Evolutionary conservation across 345 rosid species (phyloP).

Genomic region (Pistacia integerrima): DNA sequence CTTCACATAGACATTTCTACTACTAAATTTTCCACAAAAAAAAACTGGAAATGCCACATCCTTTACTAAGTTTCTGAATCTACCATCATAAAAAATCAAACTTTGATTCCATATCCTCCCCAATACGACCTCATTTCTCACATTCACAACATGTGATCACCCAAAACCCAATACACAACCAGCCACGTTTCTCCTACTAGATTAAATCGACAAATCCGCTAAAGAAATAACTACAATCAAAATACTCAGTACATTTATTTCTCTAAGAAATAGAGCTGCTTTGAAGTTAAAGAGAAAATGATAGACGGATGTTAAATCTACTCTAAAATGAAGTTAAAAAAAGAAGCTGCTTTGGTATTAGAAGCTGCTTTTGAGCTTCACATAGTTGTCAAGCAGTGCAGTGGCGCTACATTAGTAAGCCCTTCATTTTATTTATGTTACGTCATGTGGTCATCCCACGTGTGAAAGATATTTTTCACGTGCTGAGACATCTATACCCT

Average conservation of each 20-base stretch:
- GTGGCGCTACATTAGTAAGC: too few species aligned
- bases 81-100: slow-evolving; percentile 8
- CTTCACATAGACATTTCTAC: slow-evolving; percentile 27
- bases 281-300: background rate
- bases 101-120: slow-evolving; percentile 29
- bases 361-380: background rate
- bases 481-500: too few species aligned
- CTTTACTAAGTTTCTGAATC: slow-evolving; percentile 19
- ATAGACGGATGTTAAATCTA: background rate
- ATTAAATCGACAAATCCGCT: slow-evolving; percentile 37
- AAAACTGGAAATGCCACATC: slow-evolving; percentile 6
- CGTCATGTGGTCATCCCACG: too few species aligned
- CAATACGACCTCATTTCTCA: slow-evolving; percentile 30
- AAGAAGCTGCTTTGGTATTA: background rate
- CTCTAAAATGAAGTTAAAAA: background rate
- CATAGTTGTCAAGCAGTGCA: too few species aligned
- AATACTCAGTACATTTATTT: background rate
- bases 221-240: background rate
- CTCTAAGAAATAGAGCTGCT: background rate
- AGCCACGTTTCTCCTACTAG: slow-evolving; percentile 39
- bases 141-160: slow-evolving; percentile 28
- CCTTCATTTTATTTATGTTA: too few species aligned
- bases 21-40: slow-evolving; percentile 10
- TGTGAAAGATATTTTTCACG: too few species aligned
- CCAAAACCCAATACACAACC: slow-evolving; percentile 39